phyloP scores from a whole-genome alignment of 805 yeast species.

The Yarrowia sp. region DNA sequence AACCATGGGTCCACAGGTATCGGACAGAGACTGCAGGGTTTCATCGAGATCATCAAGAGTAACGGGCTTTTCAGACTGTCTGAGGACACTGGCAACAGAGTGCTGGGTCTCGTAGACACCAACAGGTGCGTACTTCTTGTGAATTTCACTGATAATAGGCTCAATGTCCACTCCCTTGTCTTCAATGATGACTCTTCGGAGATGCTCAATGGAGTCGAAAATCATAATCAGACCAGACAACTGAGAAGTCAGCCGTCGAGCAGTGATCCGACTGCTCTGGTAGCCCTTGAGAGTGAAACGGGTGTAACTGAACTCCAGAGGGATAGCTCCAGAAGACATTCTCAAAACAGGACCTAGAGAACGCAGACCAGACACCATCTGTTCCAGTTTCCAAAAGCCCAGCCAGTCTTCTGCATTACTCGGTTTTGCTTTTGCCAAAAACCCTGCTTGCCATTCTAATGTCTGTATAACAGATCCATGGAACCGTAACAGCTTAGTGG shows the following conservation, averaged over 20 bases:
- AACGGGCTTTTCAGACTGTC: not conserved
- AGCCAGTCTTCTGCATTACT: not conserved
- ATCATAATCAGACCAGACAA: not conserved
- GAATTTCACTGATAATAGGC: not conserved
- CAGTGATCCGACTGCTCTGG: not conserved
- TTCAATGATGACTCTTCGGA: not conserved
- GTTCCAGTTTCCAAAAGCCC: conserved; percentile 4
- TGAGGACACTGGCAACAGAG: not conserved
- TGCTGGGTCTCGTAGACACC: conserved; percentile 13
- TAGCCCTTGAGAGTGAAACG: not conserved
- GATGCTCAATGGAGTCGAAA: conserved; percentile 5
- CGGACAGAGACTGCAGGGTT: not conserved
- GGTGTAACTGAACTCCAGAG: conserved; percentile 28
- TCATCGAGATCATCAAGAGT: conserved; percentile 2
- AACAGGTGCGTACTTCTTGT: conserved; percentile 2
- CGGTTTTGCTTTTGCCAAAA: not conserved
- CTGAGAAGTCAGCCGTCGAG: conserved; percentile 1
- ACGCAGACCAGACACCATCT: not conserved
- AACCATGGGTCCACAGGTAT: not conserved
- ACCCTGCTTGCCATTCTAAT: not conserved
- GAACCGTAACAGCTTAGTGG: not conserved
- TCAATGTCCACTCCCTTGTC: not conserved
- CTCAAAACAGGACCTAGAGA: conserved; percentile 30
- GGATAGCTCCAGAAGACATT: conserved; percentile 30
- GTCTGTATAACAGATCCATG: not conserved